Evolutionary conservation across 805 yeast genomes (phyloP), one percentile per base, ranked within the genome.

Genomic region (Candida broadrunensis): DNA sequence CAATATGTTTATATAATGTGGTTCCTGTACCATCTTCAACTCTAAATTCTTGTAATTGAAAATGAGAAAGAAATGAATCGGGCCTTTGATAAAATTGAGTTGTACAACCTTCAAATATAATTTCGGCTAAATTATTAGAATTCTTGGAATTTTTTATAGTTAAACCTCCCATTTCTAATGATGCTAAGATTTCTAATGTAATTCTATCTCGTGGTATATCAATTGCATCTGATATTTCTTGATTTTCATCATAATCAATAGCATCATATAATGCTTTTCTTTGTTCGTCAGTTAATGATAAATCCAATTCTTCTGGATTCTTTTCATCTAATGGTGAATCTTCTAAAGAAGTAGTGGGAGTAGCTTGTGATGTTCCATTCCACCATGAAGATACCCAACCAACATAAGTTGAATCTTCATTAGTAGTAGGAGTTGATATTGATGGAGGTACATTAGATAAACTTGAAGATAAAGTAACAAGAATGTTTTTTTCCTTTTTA

Each of bases 261-360:
- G 97, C 95, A 45, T 88, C 95, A 55, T 88, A 90, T 16, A 93
- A 70, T 44, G 95, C 99, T 55, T 88, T 75, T 47, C 87, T 75
- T 55, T 93, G 97, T 49, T 89, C 96, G 12, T 88, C 96, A 0
- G 93, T 79, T 58, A 93, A 50, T 23, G 52, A 51, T 26, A 70
- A 47, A 35, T 61, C 61, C 25, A 56, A 39, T 2, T 56, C 25
- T 51, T 77, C 8, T 70, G 68, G 35, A 23, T 55, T 42, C 14
- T 27, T 33, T 11, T 37, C 41, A 9, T 21, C 24, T 9, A 7
- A 9, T 12, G 21, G n/a, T 2, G 23, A n/a, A 7, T 29, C 36
- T 2, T 30, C 32, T n/a, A 36, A 25, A 4, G 20, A 18, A 2
- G 37, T 35, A 2, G 55, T 44, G 1, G 54, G 20, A 2, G 45